Evolutionary conservation across 345 rosid species (phyloP), one percentile per base, ranked within the genome.

Genomic region (Raphanus raphanistrum): DNA sequence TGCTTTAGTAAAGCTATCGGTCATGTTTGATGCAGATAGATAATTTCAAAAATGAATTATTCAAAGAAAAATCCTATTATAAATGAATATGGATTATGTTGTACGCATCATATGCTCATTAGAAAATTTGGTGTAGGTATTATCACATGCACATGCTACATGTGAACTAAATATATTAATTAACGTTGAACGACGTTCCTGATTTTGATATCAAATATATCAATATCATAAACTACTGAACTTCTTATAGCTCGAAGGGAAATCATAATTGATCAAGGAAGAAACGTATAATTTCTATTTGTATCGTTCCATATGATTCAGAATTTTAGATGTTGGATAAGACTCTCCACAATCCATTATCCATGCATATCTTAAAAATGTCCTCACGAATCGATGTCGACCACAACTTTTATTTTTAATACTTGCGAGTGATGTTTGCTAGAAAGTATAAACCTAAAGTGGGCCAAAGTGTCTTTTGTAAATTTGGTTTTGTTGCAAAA

Each of bases 351-450:
- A 59, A 68, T 13, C 68, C 38, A 60, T 76, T 43, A 13, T 48
- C 7, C 60, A 29, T 29, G 26, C 70, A 62, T 76, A 69, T 76
- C 80, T 62, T 33, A 32, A 70, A 50, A 63, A 7, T 76, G 75
- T 76, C 80, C 74, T 70, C 58, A 76, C 57, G 70, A 70, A 76
- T 52, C 31, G 15, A 29, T 69, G 74, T 74, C 63, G 63, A 61
- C 79, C 70, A 69, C 75, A 50, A 35, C 69, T 61, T 76, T 26
- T 48, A 6, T 43, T 60, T 43, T 59, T 52, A 45, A 75, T 68
- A 67, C 68, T 48, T 60, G 60, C 9, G 54, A 61, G 63, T 71
- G 66, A 64, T 64, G 41, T 61, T 35, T 25, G 65, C 75, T 54
- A 71, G 9, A 71, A 77, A 71, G 67, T 71, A 57, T 63, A 38